Base-by-base conservation (phyloP, 352 stramenopile species). In the Globisporangium heterothallicum region DNA sequence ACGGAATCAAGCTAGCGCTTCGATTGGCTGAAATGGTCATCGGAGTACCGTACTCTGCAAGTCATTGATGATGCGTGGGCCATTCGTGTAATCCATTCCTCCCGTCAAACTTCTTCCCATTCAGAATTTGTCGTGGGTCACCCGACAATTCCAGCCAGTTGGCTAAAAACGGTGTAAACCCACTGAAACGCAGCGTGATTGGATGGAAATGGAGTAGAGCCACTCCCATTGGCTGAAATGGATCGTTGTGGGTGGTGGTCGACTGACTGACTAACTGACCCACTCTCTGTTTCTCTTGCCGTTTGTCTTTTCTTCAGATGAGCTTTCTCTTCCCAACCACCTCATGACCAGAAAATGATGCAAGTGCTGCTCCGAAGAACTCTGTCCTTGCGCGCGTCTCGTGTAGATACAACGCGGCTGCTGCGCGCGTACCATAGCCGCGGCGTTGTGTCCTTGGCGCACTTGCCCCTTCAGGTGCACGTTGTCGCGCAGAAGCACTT, bases 391-490 rank as follows among this genome's bases (percentile, higher is more conserved):
- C 14, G 43, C 43, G 43, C 16, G 24, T n/a, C 2, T 10, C 26
- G 9, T 12, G 24, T 21, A 49, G 13, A 9, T 32, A 32, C 19
- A 14, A 2, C 44, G 35, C 21, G n/a, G 32, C 44, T 59, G 44
- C 27, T 59, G 44, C 35, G 34, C 19, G 6, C 44, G 24, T n/a
- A 16, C 32, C 38, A 48, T 8, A 38, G 35, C 19, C 54, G 42
- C 24, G 19, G 38, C 25, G 9, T 24, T 2, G 24, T 35, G 29
- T 47, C 56, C 25, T 34, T 53, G 13, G 16, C 32, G 6, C 49
- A 49, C 42, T 16, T 63, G 16, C 56, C 56, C n/a, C 48, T 48
- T 3, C 56, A 63, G 36, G 42, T 42, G 49, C 32, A 49, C 26
- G 43, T 29, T 7, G 42, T 53, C 25, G 48, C 34, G 34, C 56